phyloP scores from a whole-genome alignment of 768 basidiomycete species.

The Kwoniella dejecticola region DNA sequence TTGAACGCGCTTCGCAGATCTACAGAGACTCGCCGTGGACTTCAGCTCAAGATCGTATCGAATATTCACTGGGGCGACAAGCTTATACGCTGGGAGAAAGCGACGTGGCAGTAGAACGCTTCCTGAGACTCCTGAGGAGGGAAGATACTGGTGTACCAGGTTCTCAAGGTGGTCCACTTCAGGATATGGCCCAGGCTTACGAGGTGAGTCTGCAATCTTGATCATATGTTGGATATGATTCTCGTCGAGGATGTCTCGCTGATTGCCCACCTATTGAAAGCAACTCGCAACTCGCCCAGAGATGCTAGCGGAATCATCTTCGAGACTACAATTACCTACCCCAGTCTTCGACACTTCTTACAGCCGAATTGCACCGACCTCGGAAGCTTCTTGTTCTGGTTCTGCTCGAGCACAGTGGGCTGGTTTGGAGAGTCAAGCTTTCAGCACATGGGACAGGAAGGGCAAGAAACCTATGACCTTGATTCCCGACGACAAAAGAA shows the following conservation, averaged over 20 bases:
- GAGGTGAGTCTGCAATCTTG: slow-evolving; percentile 66
- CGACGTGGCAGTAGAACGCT: slow-evolving; percentile 72
- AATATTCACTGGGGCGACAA: slow-evolving; percentile 66
- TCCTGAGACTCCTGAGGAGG: slow-evolving; percentile 68
- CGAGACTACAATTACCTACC: slow-evolving; percentile 66
- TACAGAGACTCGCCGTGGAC: slow-evolving; percentile 54
- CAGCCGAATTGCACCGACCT: slow-evolving; percentile 64
- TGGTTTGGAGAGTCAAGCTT: slow-evolving; percentile 67
- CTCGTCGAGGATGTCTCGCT: too few species aligned
- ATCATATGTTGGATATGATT: too few species aligned
- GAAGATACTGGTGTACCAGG: slow-evolving; percentile 49
- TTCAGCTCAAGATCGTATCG: slow-evolving; percentile 53
- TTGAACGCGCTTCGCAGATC: slow-evolving; percentile 53
- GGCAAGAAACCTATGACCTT: slow-evolving; percentile 46
- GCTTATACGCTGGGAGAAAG: slow-evolving; percentile 89
- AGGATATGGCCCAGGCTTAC: slow-evolving; percentile 86
- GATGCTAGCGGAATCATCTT: slow-evolving; percentile 56
- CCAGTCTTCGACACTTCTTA: slow-evolving; percentile 65
- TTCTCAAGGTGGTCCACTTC: slow-evolving; percentile 68
- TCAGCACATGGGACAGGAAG: slow-evolving; percentile 57
- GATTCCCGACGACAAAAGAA: slow-evolving; percentile 21
- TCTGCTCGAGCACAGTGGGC: slow-evolving; percentile 61
- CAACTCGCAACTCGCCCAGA: slow-evolving; percentile 70
- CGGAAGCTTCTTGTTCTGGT: slow-evolving; percentile 57
- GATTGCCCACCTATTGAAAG: too few species aligned